These are phyloP conservation scores for Alternaria viburni DNA, from an alignment of 2,329 filamentous ascomycete species.

Conservation along the genomic window DNA sequence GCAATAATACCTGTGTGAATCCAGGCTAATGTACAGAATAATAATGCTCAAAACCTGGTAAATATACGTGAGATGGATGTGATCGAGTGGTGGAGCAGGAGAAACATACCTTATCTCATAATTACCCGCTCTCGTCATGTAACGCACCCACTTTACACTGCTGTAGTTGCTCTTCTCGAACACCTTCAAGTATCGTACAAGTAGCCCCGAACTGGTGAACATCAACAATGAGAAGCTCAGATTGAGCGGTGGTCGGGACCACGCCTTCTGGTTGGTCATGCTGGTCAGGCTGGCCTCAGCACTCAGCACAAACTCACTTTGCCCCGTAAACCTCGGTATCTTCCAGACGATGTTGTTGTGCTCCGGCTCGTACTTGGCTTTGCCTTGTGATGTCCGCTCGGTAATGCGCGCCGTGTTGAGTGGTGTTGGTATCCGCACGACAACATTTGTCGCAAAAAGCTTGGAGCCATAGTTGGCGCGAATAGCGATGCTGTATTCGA, in stretches of 20 bases:
- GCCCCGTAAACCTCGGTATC: constrained; percentile 97
- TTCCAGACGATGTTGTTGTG: constrained; percentile 99
- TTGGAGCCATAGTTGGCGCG: constrained; percentile 97
- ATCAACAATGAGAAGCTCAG: constrained; percentile 93
- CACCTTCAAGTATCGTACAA: constrained; percentile 95
- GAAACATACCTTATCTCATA: constrained; percentile 84
- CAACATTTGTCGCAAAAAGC: constrained; percentile 94
- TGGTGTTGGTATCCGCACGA: constrained; percentile 92
- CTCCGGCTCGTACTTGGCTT: constrained; percentile 97
- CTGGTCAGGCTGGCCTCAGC: constrained; percentile 91
- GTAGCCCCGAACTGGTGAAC: constrained; percentile 93
- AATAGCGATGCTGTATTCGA: constrained; percentile 97
- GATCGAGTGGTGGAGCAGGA: neutral
- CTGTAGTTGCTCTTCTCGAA: constrained; percentile 99
- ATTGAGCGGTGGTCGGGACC: constrained; percentile 91
- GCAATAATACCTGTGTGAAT: constrained; percentile 18
- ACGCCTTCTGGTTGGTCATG: constrained; percentile 98
- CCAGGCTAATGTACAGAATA: constrained; percentile 1
- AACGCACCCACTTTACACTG: constrained; percentile 98
- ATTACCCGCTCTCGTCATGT: constrained; percentile 97
- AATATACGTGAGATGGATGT: neutral
- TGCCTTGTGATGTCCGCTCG: constrained; percentile 91
- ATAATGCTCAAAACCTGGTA: constrained; percentile 13
- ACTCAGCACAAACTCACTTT: constrained; percentile 92
- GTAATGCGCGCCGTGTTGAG: constrained; percentile 95